Conservation (phyloP, 2,329 filamentous ascomycete species). For the Emergomyces pasteurianus region DNA sequence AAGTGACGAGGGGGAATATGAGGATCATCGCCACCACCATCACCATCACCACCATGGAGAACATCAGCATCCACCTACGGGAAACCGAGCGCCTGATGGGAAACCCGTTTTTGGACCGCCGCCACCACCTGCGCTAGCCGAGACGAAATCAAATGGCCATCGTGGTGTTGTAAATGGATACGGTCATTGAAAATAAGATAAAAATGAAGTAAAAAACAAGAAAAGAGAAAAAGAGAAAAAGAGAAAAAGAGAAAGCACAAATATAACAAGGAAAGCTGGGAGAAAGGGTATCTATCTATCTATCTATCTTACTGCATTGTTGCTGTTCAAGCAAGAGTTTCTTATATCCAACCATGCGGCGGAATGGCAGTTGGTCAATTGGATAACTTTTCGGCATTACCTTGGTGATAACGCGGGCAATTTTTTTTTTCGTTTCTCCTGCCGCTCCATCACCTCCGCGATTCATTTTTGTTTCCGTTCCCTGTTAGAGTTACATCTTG, state of each 20-base stretch:
- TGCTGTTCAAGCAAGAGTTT: not conserved
- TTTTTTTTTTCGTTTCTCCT: not conserved
- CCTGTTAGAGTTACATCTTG: not conserved
- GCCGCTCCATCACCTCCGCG: not conserved
- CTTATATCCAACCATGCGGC: not conserved
- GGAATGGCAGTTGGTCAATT: not conserved
- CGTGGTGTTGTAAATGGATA: constrained; percentile 34
- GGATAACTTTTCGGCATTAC: not conserved
- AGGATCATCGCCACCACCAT: constrained; percentile 54
- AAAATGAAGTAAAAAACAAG: not conserved
- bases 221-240: not conserved
- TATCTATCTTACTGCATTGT: not conserved
- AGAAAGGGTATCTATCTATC: not conserved
- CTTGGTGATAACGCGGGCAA: not conserved
- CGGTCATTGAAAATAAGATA: constrained; percentile 17
- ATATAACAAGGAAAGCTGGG: not conserved
- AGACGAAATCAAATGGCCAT: constrained; percentile 35
- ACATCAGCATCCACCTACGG: constrained; percentile 32
- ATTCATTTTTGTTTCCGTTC: not conserved
- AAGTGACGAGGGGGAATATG: constrained; percentile 48
- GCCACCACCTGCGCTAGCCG: constrained; percentile 39
- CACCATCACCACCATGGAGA: constrained; percentile 48
- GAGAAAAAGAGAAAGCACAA: not conserved
- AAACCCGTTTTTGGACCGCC: constrained; percentile 38
- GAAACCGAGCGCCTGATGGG: constrained; percentile 18